Evolutionary conservation across 1,284 basidiomycete genomes (phyloP), one percentile per base, ranked within the genome.

Genomic region (Wallemia hederae): DNA sequence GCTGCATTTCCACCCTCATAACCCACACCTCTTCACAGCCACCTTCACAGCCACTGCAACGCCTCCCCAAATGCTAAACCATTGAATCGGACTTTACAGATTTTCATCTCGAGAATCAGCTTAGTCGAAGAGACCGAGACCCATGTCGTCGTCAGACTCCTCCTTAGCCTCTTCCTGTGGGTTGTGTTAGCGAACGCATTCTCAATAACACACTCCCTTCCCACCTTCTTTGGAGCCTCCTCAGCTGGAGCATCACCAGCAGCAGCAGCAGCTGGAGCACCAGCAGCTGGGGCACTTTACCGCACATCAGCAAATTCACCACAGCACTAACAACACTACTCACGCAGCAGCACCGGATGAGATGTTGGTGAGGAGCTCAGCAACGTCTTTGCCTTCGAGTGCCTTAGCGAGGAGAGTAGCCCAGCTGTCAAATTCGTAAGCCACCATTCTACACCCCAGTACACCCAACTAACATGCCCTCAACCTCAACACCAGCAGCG

Each of bases 371-470:
- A 96, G 79, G 65, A 98, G 77, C 61, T 92, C 89, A 76, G 90
- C 96, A 70, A 97, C 78, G 74, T 97, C 81, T 80, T 94, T 96
- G 69, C 91, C 91, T 76, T 94, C 91, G 61, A 98, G 82, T 34
- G 92, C 91, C 75, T 97, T 98, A 67, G 92, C 84, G 69, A 98
- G 83, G 67, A 98, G 83, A 59, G 82, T 75, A 63, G 91, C 90
- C 92, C 92, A 98, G 78, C n/a, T n/a, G n/a, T n/a, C n/a, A n/a
- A n/a, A n/a, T n/a, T n/a, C n/a, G n/a, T n/a, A n/a, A n/a, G n/a
- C n/a, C n/a, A n/a, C n/a, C n/a, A n/a, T n/a, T n/a, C n/a, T n/a
- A n/a, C n/a, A n/a, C n/a, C n/a, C n/a, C n/a, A n/a, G n/a, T n/a
- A n/a, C n/a, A n/a, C n/a, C n/a, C n/a, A n/a, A n/a, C n/a, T n/a